Percentiles rank a stretch among this genome's conserved stretches.
phyloP scores from a whole-genome alignment of 306 rosid species.

The Glycyrrhiza uralensis region DNA sequence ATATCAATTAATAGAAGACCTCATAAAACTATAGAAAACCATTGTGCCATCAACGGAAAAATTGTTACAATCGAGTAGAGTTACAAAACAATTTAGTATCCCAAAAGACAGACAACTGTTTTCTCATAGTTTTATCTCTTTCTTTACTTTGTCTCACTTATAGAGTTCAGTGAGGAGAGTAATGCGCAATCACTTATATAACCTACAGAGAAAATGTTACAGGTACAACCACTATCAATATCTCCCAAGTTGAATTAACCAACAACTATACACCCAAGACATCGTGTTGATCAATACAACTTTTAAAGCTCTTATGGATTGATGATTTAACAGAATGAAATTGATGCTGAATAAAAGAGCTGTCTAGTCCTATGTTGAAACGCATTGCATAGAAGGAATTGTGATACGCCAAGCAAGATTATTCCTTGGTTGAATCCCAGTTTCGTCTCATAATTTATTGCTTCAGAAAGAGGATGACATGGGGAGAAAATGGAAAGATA shows the following conservation, averaged over 20 bases:
- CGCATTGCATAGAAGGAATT: neutral
- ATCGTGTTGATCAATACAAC: neutral
- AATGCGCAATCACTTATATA: neutral
- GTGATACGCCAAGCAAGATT: neutral
- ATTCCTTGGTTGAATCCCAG: neutral
- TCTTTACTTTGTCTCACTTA: neutral
- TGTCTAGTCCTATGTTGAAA: neutral
- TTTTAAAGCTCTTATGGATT: neutral
- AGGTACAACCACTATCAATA: neutral
- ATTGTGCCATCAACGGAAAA: neutral
- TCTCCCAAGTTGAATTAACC: neutral
- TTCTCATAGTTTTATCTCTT: neutral
- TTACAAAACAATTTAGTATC: neutral
- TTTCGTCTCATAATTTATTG: neutral
- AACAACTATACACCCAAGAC: neutral
- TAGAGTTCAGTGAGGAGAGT: neutral
- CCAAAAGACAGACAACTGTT: neutral
- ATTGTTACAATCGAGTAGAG: constrained; percentile 1
- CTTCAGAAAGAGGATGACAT: neutral
- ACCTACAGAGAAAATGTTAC: neutral
- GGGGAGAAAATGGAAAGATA: no score
- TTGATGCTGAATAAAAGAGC: neutral
- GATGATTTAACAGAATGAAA: neutral
- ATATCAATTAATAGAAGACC: neutral
- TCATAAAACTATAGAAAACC: neutral